phyloP scores from a whole-genome alignment of 345 rosid genomes.

The Stellera chamaejasme region DNA sequence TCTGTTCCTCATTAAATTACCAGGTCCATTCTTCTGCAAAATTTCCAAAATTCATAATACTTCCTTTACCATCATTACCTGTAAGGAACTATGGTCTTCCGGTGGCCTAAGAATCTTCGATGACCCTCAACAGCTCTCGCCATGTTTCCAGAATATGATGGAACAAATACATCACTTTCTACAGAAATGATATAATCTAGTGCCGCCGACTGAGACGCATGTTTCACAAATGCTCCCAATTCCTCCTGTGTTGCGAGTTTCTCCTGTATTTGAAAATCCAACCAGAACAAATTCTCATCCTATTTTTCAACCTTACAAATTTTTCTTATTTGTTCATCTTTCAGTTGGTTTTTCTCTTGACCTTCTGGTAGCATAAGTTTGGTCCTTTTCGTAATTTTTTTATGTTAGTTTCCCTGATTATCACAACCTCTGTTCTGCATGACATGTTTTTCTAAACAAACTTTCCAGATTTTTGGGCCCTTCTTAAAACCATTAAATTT shows the following conservation, averaged over 20 bases:
- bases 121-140: conserved; percentile 98
- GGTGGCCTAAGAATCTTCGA: conserved; percentile 88
- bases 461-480: no score
- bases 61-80: conserved; percentile 31
- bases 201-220: conserved; percentile 82
- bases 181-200: conserved; percentile 87
- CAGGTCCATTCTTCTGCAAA: background rate
- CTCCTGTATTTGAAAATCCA: conserved; percentile 35
- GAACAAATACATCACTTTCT: conserved; percentile 81
- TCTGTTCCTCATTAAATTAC: background rate
- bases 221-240: conserved; percentile 48
- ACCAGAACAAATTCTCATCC: no score
- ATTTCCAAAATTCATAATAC: background rate
- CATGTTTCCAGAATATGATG: conserved; percentile 94
- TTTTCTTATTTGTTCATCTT: background rate
- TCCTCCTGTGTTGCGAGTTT: conserved; percentile 51
- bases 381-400: background rate
- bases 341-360: no score
- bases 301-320: background rate
- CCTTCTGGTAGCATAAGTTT: background rate
- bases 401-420: no score
- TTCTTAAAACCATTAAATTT: no score
- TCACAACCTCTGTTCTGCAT: no score
- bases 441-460: no score
- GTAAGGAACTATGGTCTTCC: conserved; percentile 75